Conservation (phyloP, 192 early-diverging fungal species). For the Mortierella antarctica region DNA sequence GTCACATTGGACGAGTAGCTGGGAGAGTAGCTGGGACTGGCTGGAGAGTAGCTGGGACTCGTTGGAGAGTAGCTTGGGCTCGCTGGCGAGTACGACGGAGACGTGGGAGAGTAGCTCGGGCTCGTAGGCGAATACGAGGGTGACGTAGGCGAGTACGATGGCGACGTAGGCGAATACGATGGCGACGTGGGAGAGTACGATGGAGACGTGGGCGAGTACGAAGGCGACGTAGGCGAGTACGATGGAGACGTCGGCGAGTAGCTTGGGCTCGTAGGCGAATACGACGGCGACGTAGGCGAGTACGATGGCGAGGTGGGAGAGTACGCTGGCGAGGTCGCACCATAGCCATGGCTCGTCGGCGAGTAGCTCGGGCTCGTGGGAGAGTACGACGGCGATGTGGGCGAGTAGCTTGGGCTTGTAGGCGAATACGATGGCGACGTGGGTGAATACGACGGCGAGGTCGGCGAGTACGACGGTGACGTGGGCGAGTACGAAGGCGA, state of each 20-base stretch:
- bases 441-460: slow-evolving; percentile 81
- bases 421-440: slow-evolving; percentile 83
- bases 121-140: slow-evolving; percentile 79
- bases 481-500: slow-evolving; percentile 82
- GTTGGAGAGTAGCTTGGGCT: slow-evolving; percentile 58
- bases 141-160: slow-evolving; percentile 75
- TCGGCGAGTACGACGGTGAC: slow-evolving; percentile 79
- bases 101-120: slow-evolving; percentile 52
- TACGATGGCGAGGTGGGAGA: slow-evolving; percentile 79
- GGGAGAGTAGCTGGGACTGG: slow-evolving; percentile 79
- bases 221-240: slow-evolving; percentile 75
- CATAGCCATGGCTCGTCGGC: slow-evolving; percentile 80
- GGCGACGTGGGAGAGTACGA: slow-evolving; percentile 9
- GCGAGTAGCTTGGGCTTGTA: slow-evolving; percentile 75
- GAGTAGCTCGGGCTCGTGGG: slow-evolving; percentile 76
- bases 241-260: slow-evolving; percentile 83
- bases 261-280: slow-evolving; percentile 69
- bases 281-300: slow-evolving; percentile 81
- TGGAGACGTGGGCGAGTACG: slow-evolving; percentile 54
- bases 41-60: slow-evolving; percentile 74
- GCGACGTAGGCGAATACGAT: slow-evolving; percentile 14
- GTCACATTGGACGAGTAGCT: slow-evolving; percentile 16
- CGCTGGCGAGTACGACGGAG: slow-evolving; percentile 59
- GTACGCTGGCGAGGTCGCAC: slow-evolving; percentile 77
- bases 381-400: slow-evolving; percentile 78